These are phyloP conservation scores for Acer negundo DNA, from an alignment of 345 rosid genomes.

Conservation along the genomic window DNA sequence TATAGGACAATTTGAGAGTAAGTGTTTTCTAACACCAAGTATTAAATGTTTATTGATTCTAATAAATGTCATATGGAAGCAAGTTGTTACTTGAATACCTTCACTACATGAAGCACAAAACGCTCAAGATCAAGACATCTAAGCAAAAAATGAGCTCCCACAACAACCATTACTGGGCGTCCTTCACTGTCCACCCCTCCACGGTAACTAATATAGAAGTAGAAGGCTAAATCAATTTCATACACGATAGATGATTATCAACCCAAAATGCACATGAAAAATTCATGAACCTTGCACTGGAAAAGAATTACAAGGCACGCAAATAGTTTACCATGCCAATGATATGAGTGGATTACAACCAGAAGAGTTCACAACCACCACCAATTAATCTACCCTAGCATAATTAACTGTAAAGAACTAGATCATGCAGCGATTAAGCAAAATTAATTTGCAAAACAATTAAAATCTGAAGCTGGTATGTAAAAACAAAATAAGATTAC, in stretches of 20 bases:
- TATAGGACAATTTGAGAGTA: constrained; percentile 3
- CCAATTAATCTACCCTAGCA: neutral
- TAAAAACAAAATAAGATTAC: constrained; percentile 8
- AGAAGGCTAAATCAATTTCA: constrained; percentile 22
- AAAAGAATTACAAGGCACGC: constrained; percentile 1
- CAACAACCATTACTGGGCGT: constrained; percentile 93
- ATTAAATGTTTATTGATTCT: constrained; percentile 4
- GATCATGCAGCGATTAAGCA: constrained; percentile 8
- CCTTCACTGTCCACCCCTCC: constrained; percentile 98
- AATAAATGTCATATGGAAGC: constrained; percentile 6
- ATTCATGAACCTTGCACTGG: constrained; percentile 4
- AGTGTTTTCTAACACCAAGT: constrained; percentile 4
- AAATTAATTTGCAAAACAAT: neutral
- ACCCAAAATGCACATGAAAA: constrained; percentile 10
- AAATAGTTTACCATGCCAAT: neutral
- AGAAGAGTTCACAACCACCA: neutral
- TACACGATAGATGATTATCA: constrained; percentile 11
- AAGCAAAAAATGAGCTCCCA: constrained; percentile 95
- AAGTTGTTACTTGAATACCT: constrained; percentile 44
- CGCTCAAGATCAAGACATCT: constrained; percentile 96
- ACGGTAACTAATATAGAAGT: constrained; percentile 67
- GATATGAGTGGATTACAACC: constrained; percentile 4
- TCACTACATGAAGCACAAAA: constrained; percentile 75
- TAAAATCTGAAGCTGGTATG: constrained; percentile 3
- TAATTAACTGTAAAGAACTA: constrained; percentile 1